Conservation (phyloP, 78 protist genomes). For the Creolimax fragrantissima region DNA sequence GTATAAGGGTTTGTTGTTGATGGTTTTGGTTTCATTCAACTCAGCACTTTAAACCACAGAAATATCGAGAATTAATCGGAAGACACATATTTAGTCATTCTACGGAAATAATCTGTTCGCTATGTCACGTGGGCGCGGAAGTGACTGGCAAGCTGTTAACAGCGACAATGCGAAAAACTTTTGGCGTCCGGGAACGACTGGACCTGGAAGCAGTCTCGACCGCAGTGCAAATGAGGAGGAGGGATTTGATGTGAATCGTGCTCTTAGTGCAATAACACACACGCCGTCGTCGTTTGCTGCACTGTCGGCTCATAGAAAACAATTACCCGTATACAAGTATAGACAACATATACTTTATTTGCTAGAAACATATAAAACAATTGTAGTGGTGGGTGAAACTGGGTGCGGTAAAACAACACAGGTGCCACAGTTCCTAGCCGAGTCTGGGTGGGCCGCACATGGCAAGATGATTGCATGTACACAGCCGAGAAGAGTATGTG, state of each 20-base stretch:
- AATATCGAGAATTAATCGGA: too few species aligned
- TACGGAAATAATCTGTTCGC: too few species aligned
- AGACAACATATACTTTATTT: constrained; percentile 21
- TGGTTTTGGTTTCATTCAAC: too few species aligned
- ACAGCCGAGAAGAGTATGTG: constrained; percentile 87
- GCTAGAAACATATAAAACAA: constrained; percentile 33
- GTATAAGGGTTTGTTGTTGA: too few species aligned
- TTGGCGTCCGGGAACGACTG: neutral
- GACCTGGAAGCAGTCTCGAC: neutral
- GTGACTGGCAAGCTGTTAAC: too few species aligned
- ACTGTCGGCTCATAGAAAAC: neutral
- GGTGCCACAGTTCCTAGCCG: constrained; percentile 89
- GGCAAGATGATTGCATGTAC: constrained; percentile 77
- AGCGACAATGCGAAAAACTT: neutral
- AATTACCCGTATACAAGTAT: neutral
- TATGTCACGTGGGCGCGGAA: too few species aligned
- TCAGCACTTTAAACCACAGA: too few species aligned
- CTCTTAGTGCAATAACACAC: neutral
- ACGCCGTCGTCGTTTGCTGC: neutral
- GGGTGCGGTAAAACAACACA: constrained; percentile 97
- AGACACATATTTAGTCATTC: too few species aligned
- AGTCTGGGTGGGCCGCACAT: constrained; percentile 63
- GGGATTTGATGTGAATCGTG: constrained; percentile 58
- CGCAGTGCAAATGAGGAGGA: constrained; percentile 47
- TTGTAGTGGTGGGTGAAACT: constrained; percentile 82